phyloP scores from a whole-genome alignment of 352 stramenopile genomes.

The Pythium folliculosum region DNA sequence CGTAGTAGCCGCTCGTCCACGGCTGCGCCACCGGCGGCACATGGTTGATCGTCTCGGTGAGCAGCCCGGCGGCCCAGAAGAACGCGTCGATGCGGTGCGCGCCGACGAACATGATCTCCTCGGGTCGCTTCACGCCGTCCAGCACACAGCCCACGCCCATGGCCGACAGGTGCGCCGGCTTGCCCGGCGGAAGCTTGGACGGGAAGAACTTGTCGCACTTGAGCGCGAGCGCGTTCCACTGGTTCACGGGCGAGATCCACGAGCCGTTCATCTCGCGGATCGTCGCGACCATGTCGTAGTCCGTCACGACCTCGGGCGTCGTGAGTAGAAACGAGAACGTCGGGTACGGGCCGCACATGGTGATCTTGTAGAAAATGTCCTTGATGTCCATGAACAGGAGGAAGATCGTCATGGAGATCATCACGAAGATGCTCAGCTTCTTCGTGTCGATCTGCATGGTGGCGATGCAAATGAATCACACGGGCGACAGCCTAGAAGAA shows the following conservation, averaged over 20 bases:
- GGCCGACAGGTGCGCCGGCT: slow-evolving; percentile 24
- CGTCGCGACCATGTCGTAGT: slow-evolving; percentile 23
- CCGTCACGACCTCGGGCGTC: slow-evolving; percentile 25
- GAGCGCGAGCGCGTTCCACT: slow-evolving; percentile 33
- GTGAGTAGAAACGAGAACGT: slow-evolving; percentile 24
- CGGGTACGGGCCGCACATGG: slow-evolving; percentile 27
- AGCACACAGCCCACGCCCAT: slow-evolving; percentile 22
- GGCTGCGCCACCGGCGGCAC: slow-evolving; percentile 4
- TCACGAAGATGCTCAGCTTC: slow-evolving; percentile 27
- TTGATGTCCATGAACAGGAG: slow-evolving; percentile 34
- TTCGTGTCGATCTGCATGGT: slow-evolving; percentile 5
- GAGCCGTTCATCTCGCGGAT: slow-evolving; percentile 23
- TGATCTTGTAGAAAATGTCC: slow-evolving; percentile 34
- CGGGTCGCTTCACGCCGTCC: slow-evolving; percentile 15
- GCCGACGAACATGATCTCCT: slow-evolving; percentile 28
- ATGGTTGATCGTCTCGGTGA: slow-evolving; percentile 22
- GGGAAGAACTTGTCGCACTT: slow-evolving; percentile 27
- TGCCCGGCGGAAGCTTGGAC: slow-evolving; percentile 20
- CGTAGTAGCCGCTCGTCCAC: slow-evolving; percentile 11
- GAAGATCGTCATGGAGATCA: slow-evolving; percentile 32
- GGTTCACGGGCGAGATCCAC: slow-evolving; percentile 18
- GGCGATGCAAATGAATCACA: too few species aligned
- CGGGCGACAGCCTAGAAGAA: too few species aligned
- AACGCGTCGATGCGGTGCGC: slow-evolving; percentile 20
- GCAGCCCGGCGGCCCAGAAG: slow-evolving; percentile 21